phyloP scores from a whole-genome alignment of 2,329 filamentous ascomycete genomes.

The Exserohilum rostratum region DNA sequence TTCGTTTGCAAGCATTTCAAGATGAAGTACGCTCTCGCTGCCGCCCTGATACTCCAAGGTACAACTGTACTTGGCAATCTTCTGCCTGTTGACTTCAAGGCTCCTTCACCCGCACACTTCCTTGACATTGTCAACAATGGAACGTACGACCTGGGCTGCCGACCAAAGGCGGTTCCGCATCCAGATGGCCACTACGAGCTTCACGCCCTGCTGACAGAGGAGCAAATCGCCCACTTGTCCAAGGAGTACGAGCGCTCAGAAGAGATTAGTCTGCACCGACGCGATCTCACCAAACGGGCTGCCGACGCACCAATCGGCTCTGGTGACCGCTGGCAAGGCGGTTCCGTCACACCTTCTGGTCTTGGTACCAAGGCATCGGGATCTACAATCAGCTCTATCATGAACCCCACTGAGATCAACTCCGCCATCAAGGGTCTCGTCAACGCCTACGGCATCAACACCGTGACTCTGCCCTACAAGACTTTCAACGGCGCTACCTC shows the following conservation, averaged over 20 bases:
- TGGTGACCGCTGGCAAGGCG: conserved; percentile 52
- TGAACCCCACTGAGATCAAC: conserved; percentile 55
- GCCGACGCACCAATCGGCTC: conserved; percentile 43
- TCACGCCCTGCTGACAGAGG: conserved; percentile 42
- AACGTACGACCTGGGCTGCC: conserved; percentile 45
- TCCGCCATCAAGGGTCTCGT: conserved; percentile 54
- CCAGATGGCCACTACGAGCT: conserved; percentile 41
- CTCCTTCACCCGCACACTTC: conserved; percentile 39
- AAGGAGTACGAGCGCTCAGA: conserved; percentile 30
- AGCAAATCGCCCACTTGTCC: conserved; percentile 40
- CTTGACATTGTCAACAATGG: conserved; percentile 43
- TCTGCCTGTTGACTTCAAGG: conserved; percentile 39
- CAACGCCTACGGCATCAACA: conserved; percentile 49
- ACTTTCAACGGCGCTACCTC: conserved; percentile 54
- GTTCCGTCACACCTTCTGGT: conserved; percentile 51
- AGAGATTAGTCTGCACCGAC: conserved; percentile 32
- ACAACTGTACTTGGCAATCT: conserved; percentile 37
- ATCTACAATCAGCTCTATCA: conserved; percentile 51
- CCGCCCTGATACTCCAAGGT: conserved; percentile 37
- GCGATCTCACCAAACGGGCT: conserved; percentile 34
- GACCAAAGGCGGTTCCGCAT: conserved; percentile 38
- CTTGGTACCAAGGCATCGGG: conserved; percentile 49
- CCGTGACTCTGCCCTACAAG: conserved; percentile 53
- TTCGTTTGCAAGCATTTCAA: conserved; percentile 8
- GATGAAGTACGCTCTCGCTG: conserved; percentile 43